These are phyloP conservation scores for Xylariaceae sp. DNA, from an alignment of 2,329 filamentous ascomycete species.

Conservation along the genomic window DNA sequence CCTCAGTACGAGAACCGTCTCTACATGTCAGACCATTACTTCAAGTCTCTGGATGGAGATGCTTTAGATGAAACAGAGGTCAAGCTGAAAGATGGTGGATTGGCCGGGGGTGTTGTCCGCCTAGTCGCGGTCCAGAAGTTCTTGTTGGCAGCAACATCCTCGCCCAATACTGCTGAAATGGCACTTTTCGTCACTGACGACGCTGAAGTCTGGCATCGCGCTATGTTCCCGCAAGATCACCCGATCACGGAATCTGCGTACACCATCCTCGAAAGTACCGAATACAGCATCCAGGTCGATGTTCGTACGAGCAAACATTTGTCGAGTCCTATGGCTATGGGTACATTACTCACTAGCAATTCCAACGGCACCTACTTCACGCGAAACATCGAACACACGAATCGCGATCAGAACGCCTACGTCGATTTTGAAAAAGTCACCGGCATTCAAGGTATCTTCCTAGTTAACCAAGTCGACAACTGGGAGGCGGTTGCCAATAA, in stretches of 20 bases:
- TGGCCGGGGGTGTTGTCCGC: slow-evolving; percentile 74
- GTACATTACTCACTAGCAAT: slow-evolving; percentile 89
- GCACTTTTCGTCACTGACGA: slow-evolving; percentile 86
- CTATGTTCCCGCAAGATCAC: slow-evolving; percentile 79
- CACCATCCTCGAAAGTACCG: slow-evolving; percentile 90
- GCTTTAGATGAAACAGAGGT: slow-evolving; percentile 64
- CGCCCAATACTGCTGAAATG: slow-evolving; percentile 79
- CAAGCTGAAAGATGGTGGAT: slow-evolving; percentile 65
- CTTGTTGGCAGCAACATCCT: slow-evolving; percentile 75
- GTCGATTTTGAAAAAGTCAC: slow-evolving; percentile 96
- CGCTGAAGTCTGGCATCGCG: slow-evolving; percentile 80
- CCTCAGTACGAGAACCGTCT: slow-evolving; percentile 71
- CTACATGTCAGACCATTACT: slow-evolving; percentile 77
- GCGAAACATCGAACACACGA: slow-evolving; percentile 85
- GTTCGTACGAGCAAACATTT: slow-evolving; percentile 66
- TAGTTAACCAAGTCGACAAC: slow-evolving; percentile 87
- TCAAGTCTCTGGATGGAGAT: slow-evolving; percentile 47
- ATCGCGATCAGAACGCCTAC: slow-evolving; percentile 66
- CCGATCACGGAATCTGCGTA: slow-evolving; percentile 79
- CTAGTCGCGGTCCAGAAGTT: slow-evolving; percentile 81
- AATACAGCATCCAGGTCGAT: slow-evolving; percentile 96
- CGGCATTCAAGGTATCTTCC: slow-evolving; percentile 83
- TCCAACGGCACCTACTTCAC: slow-evolving; percentile 97
- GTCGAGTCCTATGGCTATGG: slow-evolving; percentile 76
- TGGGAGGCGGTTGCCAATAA: slow-evolving; percentile 64